Percentiles rank a stretch among this genome's conserved stretches.
These are phyloP conservation scores for Symbiodinium natans DNA, from an alignment of 73 alveolate species.

Conservation along the genomic window DNA sequence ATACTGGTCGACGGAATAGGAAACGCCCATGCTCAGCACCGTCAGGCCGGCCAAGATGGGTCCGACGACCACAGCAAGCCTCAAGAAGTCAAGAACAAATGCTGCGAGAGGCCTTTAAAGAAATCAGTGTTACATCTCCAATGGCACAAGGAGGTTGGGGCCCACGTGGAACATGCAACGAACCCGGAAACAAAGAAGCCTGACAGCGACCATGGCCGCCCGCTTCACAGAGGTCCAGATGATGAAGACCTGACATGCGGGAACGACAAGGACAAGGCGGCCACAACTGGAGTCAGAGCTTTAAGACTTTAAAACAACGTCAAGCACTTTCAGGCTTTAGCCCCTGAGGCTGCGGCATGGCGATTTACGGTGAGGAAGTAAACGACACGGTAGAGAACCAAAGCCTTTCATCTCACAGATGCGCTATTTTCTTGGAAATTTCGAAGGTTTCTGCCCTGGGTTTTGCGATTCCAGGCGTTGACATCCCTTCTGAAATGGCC, in stretches of 20 bases:
- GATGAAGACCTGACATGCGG: conserved; percentile 61
- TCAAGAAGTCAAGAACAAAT: neutral
- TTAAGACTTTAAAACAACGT: too few species aligned
- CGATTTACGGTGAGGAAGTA: conserved; percentile 64
- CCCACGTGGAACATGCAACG: too few species aligned
- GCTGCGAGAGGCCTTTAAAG: too few species aligned
- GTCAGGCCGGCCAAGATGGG: conserved; percentile 39
- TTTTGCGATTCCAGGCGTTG: too few species aligned
- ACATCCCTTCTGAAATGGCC: too few species aligned
- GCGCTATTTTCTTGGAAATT: too few species aligned
- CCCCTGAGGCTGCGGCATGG: conserved; percentile 15
- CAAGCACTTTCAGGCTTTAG: too few species aligned
- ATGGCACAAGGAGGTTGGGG: too few species aligned
- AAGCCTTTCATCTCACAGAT: too few species aligned
- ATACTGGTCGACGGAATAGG: conserved; percentile 22
- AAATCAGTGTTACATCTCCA: too few species aligned
- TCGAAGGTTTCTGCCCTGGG: too few species aligned
- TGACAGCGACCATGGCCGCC: conserved; percentile 41
- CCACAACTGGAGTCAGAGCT: too few species aligned
- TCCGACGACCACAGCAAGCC: conserved; percentile 26
- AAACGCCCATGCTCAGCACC: conserved; percentile 73
- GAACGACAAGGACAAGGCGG: neutral
- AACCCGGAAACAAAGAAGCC: neutral
- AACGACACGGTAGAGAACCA: conserved; percentile 54
- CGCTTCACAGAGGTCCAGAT: conserved; percentile 66